phyloP scores from a whole-genome alignment of 139 green algal genomes.

The Auxenochlorella pyrenoidosa region DNA sequence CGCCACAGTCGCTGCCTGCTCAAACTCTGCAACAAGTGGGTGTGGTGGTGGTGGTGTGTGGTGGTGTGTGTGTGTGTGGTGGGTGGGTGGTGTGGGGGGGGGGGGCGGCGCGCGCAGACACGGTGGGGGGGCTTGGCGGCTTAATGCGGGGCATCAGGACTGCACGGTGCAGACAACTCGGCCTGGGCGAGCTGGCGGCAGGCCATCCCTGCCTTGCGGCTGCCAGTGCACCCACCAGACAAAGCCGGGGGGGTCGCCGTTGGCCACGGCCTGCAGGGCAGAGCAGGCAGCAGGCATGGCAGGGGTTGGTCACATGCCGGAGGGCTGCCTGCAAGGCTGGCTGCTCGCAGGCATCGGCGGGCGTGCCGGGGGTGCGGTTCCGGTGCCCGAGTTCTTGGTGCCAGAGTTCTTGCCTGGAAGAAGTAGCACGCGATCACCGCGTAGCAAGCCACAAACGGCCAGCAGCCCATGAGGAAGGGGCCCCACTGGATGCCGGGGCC shows the following conservation, averaged over 20 bases:
- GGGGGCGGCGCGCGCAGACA: no score
- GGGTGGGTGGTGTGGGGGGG: no score
- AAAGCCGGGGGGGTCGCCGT: conserved; percentile 26
- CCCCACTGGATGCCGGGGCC: conserved; percentile 23
- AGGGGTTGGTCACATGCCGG: no score
- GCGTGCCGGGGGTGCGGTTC: not conserved
- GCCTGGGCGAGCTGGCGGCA: no score
- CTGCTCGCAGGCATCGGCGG: not conserved
- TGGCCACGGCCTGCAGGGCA: conserved; percentile 13
- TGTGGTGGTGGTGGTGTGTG: no score
- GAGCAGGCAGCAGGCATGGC: not conserved
- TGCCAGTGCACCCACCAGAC: conserved; percentile 16
- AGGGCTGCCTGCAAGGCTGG: not conserved
- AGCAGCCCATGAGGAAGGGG: conserved; percentile 41
- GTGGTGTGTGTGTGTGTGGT: no score
- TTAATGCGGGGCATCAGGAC: no score
- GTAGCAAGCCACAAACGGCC: conserved; percentile 31
- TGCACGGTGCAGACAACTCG: no score
- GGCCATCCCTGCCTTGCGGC: no score
- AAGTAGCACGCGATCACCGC: conserved; percentile 45
- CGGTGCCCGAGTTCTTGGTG: not conserved
- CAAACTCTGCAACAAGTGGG: no score
- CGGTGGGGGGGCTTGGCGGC: no score
- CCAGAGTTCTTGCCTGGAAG: conserved; percentile 33
- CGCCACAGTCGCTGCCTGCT: no score